phyloP scores from a whole-genome alignment of 768 basidiomycete species.

The Phanerodontia chrysosporium region DNA sequence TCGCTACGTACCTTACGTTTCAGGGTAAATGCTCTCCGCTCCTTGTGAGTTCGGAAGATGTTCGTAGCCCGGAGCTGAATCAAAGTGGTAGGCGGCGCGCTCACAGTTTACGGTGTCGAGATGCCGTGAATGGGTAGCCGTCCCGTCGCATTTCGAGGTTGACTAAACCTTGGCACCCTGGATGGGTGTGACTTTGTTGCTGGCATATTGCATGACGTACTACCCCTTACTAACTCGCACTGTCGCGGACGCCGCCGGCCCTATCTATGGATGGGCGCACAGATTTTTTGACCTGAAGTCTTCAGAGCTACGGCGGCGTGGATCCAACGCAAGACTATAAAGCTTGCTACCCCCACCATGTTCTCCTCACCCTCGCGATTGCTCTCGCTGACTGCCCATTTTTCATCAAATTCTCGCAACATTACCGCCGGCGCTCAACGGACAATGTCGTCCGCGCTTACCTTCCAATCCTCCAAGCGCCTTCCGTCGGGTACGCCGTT shows the following conservation, averaged over 20 bases:
- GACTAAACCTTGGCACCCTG: neutral
- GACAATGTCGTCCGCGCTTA: slow-evolving; percentile 4
- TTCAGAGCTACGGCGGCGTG: neutral
- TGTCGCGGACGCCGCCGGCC: no score
- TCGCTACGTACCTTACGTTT: no score
- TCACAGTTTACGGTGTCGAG: no score
- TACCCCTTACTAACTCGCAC: neutral
- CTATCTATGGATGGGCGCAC: no score
- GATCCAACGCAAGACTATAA: neutral
- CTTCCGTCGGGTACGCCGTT: neutral
- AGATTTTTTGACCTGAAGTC: no score
- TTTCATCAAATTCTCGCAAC: neutral
- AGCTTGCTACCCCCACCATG: neutral
- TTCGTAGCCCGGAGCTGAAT: no score
- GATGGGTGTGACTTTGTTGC: neutral
- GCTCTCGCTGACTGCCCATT: neutral
- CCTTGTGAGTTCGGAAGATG: no score
- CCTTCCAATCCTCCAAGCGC: neutral
- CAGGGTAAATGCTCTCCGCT: no score
- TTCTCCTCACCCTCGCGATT: neutral
- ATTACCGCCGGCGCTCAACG: neutral
- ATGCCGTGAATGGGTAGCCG: no score
- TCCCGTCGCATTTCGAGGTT: no score
- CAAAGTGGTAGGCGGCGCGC: neutral
- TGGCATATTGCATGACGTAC: neutral